Base-by-base conservation (phyloP, 116 monocot genomes). In the Zostera marina region DNA sequence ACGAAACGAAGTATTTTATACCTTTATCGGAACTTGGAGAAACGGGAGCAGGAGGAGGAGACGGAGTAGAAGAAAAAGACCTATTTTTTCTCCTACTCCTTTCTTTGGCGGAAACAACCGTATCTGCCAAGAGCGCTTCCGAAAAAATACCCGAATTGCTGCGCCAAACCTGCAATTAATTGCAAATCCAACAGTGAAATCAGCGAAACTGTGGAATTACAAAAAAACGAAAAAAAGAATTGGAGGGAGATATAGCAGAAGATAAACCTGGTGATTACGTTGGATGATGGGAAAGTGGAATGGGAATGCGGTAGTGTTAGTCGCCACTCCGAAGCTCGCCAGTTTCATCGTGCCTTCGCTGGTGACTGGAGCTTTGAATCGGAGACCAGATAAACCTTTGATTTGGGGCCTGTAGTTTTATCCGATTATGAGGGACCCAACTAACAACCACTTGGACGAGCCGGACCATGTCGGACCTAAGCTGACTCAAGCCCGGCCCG, bases 281-380 rank as follows among this genome's bases (percentile, higher is more conserved):
- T 71, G 49, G 53, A 59, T 15, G 45, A 74, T 47, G 54, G 83
- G 72, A 14, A 66, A 66, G 22, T 63, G 74, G 49, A 80, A 52
- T 19, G 66, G 68, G 53, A 70, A 65, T n/a, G 59, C 7, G 8
- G 56, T 41, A 41, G 54, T 55, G 59, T 60, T 73, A 56, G 62
- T 66, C 53, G 68, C 52, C 47, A 52, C 60, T 61, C 68, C 68
- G 10, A 58, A 25, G 11, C 42, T 43, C 4, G 61, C 11, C n/a
- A 53, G n/a, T n/a, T n/a, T n/a, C n/a, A n/a, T n/a, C 17, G 14
- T n/a, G 64, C 60, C 60, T 45, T 55, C 48, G 58, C 19, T 52
- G 12, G 59, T 32, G 32, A 5, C 5, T 32, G 32, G 32, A 32
- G 32, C 32, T 32, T 32, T 32, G 32, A 32, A 32, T 32, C 32